Percentiles rank a stretch among this genome's conserved stretches.
Evolutionary conservation across 257 asterid species (phyloP).

Genomic region (Solanum gandarillasii): DNA sequence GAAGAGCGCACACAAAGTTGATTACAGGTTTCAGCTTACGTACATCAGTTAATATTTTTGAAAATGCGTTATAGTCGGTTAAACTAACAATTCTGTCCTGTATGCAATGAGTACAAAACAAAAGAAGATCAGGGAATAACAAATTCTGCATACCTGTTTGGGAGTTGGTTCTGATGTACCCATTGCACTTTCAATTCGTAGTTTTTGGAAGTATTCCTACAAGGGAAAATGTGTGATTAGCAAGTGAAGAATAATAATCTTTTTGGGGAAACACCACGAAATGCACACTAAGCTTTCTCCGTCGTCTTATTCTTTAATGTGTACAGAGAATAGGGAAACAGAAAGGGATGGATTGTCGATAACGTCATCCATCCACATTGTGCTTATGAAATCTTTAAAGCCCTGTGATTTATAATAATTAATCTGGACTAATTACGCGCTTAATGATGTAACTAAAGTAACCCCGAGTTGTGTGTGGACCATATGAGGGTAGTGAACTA

Average conservation of each 20-base stretch:
- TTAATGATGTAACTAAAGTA: not conserved
- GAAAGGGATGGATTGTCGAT: not conserved
- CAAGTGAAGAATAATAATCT: not conserved
- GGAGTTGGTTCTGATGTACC: slow-evolving; percentile 70
- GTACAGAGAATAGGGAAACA: not conserved
- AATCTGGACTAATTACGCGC: not conserved
- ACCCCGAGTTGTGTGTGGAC: not conserved
- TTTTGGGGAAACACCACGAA: not conserved
- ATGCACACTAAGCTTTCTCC: not conserved
- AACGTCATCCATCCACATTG: not conserved
- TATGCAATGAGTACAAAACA: not conserved
- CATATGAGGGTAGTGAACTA: not conserved
- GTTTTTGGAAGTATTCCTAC: slow-evolving; percentile 86
- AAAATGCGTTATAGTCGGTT: not conserved
- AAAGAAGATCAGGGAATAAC: not conserved
- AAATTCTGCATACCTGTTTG: slow-evolving; percentile 48
- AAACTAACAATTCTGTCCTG: not conserved
- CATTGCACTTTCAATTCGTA: slow-evolving; percentile 82
- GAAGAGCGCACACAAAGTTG: not conserved
- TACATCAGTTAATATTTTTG: not conserved
- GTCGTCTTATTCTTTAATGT: not conserved
- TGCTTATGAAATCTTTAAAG: not conserved
- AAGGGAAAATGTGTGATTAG: not conserved
- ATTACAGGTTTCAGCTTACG: not conserved
- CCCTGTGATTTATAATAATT: not conserved